Evolutionary conservation across 2,329 filamentous ascomycete genomes (phyloP).

Genomic region (Verticillium klebahnii): DNA sequence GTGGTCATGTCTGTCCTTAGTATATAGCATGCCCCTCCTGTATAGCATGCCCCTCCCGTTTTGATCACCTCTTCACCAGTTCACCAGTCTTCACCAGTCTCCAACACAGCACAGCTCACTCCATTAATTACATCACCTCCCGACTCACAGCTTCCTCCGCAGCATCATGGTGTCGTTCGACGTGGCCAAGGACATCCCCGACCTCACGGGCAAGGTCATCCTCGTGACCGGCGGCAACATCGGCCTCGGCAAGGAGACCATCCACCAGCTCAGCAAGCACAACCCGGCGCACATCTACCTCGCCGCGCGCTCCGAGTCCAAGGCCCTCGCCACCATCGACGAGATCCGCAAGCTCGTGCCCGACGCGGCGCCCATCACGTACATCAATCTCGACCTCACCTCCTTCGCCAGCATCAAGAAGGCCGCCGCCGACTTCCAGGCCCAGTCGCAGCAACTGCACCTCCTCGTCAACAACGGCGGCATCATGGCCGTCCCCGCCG

Average conservation of each 20-base stretch:
- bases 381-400: conserved; percentile 38
- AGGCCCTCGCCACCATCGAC: conserved; percentile 25
- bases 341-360: conserved; percentile 21
- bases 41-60: too few relatives aligned
- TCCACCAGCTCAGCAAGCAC: conserved; percentile 31
- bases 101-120: not conserved
- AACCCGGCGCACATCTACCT: conserved; percentile 5
- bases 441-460: conserved; percentile 30
- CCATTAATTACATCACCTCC: not conserved
- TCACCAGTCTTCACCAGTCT: not conserved
- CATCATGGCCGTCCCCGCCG: conserved; percentile 29
- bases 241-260: conserved; percentile 16
- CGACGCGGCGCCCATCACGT: conserved; percentile 11
- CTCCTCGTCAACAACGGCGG: conserved; percentile 43
- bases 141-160: not conserved
- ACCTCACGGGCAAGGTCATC: conserved; percentile 42
- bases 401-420: conserved; percentile 35
- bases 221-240: conserved; percentile 45
- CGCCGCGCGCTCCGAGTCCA: conserved; percentile 28
- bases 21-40: too few relatives aligned
- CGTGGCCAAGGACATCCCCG: conserved; percentile 30
- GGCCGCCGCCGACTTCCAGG: conserved; percentile 30
- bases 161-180: not conserved
- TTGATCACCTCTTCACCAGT: too few relatives aligned
- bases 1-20: too few relatives aligned